phyloP scores from a whole-genome alignment of 306 rosid species.

The Astragalus membranaceus region DNA sequence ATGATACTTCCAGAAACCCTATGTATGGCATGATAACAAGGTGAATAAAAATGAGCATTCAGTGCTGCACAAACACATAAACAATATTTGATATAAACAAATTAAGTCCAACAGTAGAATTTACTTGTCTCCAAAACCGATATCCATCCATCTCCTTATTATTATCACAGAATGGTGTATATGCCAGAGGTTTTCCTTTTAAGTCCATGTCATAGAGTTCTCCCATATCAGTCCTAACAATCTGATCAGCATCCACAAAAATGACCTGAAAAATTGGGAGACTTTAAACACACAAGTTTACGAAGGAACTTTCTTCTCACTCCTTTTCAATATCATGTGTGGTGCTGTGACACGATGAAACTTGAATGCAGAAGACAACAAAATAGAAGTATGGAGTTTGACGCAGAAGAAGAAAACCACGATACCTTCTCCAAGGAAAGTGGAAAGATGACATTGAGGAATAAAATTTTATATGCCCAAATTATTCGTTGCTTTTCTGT shows the following conservation, averaged over 20 bases:
- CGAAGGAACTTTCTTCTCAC: background rate
- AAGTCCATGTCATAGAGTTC: slow-evolving; percentile 97
- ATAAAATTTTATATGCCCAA: slow-evolving; percentile 98
- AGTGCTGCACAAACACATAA: background rate
- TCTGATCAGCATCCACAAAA: slow-evolving; percentile 96
- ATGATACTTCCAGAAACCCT: slow-evolving; percentile 99
- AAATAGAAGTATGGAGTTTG: background rate
- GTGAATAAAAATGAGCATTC: slow-evolving; percentile 13
- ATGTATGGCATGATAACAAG: slow-evolving; percentile 24
- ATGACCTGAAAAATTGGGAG: slow-evolving; percentile 67
- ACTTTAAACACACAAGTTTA: slow-evolving; percentile 14
- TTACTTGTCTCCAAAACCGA: slow-evolving; percentile 98
- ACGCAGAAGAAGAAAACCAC: background rate
- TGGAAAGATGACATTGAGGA: slow-evolving; percentile 97
- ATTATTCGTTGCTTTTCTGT: slow-evolving; percentile 95
- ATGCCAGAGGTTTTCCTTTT: slow-evolving; percentile 89
- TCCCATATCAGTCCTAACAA: slow-evolving; percentile 97
- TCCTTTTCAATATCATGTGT: background rate
- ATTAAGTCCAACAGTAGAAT: slow-evolving; percentile 14
- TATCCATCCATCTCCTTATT: slow-evolving; percentile 98
- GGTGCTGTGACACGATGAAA: background rate
- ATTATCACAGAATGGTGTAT: slow-evolving; percentile 97
- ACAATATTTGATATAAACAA: too few species aligned
- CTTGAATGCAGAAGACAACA: slow-evolving; percentile 18
- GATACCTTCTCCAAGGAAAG: slow-evolving; percentile 93